Conservation (phyloP, 164 flowering plant genomes). For the Berberis thunbergii region DNA sequence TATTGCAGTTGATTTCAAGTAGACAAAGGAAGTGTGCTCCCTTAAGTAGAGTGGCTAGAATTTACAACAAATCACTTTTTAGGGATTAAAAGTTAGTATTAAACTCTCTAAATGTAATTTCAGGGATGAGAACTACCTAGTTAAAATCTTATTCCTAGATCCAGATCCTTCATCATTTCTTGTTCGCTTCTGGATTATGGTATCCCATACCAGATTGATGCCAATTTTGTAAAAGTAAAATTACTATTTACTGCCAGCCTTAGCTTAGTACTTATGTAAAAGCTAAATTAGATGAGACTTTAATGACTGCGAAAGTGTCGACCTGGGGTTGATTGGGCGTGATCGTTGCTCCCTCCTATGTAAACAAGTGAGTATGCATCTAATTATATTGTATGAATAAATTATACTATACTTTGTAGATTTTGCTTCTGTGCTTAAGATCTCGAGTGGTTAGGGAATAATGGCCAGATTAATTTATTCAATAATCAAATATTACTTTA, state of each 20-base stretch:
- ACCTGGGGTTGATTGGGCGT: slow-evolving; percentile 11
- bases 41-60: too few relatives aligned
- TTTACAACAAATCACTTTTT: too few relatives aligned
- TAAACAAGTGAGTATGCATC: slow-evolving; percentile 48
- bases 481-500: too few relatives aligned
- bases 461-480: background rate
- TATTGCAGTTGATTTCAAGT: too few relatives aligned
- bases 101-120: too few relatives aligned
- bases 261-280: background rate
- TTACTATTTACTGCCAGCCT: background rate
- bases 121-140: too few relatives aligned
- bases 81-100: too few relatives aligned
- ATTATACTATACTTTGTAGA: slow-evolving; percentile 12
- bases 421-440: slow-evolving; percentile 46
- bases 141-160: too few relatives aligned
- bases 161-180: too few relatives aligned
- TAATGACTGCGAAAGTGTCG: slow-evolving; percentile 4
- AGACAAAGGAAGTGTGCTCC: too few relatives aligned
- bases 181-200: too few relatives aligned
- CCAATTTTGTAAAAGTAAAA: background rate
- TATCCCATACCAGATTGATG: background rate
- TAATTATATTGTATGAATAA: too few relatives aligned
- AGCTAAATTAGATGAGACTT: slow-evolving; percentile 3
- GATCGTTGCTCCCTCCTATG: slow-evolving; percentile 60
- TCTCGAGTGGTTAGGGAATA: slow-evolving; percentile 18